A percentile compares a stretch with the other conserved stretches of the same genome.
Conservation (phyloP, 1,139 yeast genomes). For the Nakaseomyces glabratus region DNA sequence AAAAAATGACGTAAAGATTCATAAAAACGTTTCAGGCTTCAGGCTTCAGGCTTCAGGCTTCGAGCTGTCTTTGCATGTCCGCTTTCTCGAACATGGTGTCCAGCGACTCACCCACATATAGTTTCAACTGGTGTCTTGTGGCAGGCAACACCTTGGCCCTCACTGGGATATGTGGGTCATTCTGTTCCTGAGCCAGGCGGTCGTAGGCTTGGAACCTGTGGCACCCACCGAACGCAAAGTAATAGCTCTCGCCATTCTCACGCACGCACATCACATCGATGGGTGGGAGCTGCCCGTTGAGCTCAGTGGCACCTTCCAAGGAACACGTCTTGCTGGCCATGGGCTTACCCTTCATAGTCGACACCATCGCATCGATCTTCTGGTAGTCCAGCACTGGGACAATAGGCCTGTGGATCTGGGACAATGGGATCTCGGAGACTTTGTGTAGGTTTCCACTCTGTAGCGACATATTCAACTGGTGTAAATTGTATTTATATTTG, state of each 20-base stretch:
- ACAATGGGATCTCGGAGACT: conserved; percentile 52
- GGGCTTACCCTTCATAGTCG: conserved; percentile 58
- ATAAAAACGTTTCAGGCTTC: too few species aligned
- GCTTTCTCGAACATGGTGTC: conserved; percentile 42
- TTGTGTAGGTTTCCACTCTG: conserved; percentile 41
- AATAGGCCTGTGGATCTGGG: conserved; percentile 65
- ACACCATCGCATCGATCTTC: conserved; percentile 72
- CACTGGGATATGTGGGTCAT: conserved; percentile 35
- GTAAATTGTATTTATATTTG: not conserved
- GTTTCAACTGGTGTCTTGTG: conserved; percentile 49
- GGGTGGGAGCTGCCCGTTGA: conserved; percentile 58
- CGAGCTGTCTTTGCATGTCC: conserved; percentile 7
- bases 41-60: too few species aligned
- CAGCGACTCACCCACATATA: conserved; percentile 59
- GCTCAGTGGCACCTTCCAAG: conserved; percentile 37
- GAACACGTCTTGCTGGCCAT: conserved; percentile 56
- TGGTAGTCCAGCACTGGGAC: conserved; percentile 69
- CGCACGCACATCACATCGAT: conserved; percentile 64
- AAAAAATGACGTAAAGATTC: too few species aligned
- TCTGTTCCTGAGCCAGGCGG: conserved; percentile 36
- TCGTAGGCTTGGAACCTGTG: conserved; percentile 78
- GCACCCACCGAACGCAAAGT: conserved; percentile 82
- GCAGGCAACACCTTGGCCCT: conserved; percentile 61
- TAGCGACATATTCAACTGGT: conserved; percentile 33
- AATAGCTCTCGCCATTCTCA: conserved; percentile 50